A percentile compares a stretch with the other conserved stretches of the same genome.
These are phyloP conservation scores for Pichia pseudocactophila DNA, from an alignment of 805 yeast genomes.

Conservation along the genomic window DNA sequence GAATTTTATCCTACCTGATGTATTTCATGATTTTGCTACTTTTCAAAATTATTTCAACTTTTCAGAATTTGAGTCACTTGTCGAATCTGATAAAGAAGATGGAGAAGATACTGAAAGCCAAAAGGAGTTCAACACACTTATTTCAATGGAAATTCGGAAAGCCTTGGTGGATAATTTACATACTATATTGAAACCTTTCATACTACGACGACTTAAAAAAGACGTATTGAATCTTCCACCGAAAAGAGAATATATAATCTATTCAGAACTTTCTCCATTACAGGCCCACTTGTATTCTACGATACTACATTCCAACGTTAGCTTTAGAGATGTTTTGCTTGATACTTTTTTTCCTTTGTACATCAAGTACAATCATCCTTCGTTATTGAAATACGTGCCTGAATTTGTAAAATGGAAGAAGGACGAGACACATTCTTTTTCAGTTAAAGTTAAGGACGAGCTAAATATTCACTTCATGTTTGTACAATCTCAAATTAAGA, in stretches of 20 bases:
- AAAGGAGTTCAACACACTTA: constrained; percentile 38
- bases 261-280: constrained; percentile 51
- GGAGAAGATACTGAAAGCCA: constrained; percentile 19
- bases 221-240: constrained; percentile 74
- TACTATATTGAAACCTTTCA: constrained; percentile 79
- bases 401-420: background rate
- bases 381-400: background rate
- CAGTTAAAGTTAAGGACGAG: background rate
- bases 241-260: constrained; percentile 80
- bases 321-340: constrained; percentile 32
- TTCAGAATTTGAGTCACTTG: constrained; percentile 41
- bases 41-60: constrained; percentile 95
- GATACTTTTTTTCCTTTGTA: constrained; percentile 34
- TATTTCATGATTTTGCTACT: constrained; percentile 79
- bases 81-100: constrained; percentile 20
- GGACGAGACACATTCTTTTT: background rate
- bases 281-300: constrained; percentile 44
- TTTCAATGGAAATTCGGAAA: constrained; percentile 49
- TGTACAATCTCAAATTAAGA: constrained; percentile 34
- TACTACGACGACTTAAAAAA: constrained; percentile 71
- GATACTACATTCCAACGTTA: constrained; percentile 3
- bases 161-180: constrained; percentile 70
- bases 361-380: constrained; percentile 9
- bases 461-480: constrained; percentile 21
- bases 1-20: constrained; percentile 87